Evolutionary conservation across 805 yeast genomes (phyloP), one percentile per base, ranked within the genome.

Genomic region (Teunomyces cretensis): DNA sequence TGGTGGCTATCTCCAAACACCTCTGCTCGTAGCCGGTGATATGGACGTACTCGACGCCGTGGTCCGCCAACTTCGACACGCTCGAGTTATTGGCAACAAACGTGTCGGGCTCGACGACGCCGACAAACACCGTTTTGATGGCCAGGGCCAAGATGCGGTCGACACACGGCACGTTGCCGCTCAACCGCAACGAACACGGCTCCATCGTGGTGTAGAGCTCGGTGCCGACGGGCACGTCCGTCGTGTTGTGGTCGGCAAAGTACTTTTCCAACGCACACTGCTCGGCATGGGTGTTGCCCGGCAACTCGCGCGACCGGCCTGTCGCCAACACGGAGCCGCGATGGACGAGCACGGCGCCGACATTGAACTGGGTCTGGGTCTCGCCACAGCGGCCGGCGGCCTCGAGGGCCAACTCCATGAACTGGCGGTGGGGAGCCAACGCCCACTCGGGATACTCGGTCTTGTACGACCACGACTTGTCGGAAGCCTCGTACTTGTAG

Each of bases 271-370:
- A 60, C 0, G 97, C 97, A 70, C 95, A 86, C 61, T 94, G 97
- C 58, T 94, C 99, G 3, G 99, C 99, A 62, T 92, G 99, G 0
- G 99, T 92, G 64, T 92, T 94, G 0, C 98, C 99, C 14, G 85
- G 87, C 2, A 91, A 68, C 63, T 94, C 99, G 44, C 98, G 75
- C 0, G 98, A 88, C 58, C 80, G 89, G 0, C 99, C 99, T 0
- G 88, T 81, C 6, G 86, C 75, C n/a, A 94, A 60, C 0, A 92
- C 70, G 42, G 76, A 57, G 31, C 86, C 85, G 41, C 65, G 56
- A 44, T 76, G 66, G 0, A 81, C 92, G 4, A 94, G 68, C 0
- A 89, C 83, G 0, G 96, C 95, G 5, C 99, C 99, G n/a, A 94
- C 98, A 51, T 91, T 82, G 61, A 86, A 92, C 16, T 96, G 97